Evolutionary conservation across 305 asterid species (phyloP), one percentile per base, ranked within the genome.

Genomic region (Solanum hybrid): DNA sequence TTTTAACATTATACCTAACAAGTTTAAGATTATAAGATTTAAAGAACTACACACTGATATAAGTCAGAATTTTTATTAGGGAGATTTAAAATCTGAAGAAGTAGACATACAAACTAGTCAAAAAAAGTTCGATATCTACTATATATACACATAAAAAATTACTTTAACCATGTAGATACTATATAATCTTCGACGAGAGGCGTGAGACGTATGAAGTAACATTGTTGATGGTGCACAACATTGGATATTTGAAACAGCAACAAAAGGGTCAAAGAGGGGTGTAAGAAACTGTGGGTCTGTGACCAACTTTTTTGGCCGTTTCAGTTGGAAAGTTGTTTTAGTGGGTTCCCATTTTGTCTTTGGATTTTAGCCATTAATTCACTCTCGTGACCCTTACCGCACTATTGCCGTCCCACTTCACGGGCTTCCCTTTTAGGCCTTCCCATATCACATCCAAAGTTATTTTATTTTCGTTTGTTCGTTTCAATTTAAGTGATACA

Each of bases 341-440:
- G 88, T 80, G 88, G 56, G 88, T 34, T 51, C 46, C 87, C 42
- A 84, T 84, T 38, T 51, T 51, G 75, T 17, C 31, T 51, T 75
- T 31, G 76, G 42, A 7, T 84, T 84, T 84, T 84, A 84, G 89
- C 11, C 56, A 73, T 88, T 51, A 88, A 22, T 76, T 78, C 86
- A 88, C 20, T 88, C 89, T 56, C 86, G 89, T 88, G 89, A 26
- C 37, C 79, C 16, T 78, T 88, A 37, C 51, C 75, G 36, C 89
- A 77, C 89, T 51, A 88, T 81, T 88, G 89, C 86, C 89, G 84
- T 27, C 89, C 89, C 89, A 87, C 72, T 73, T 88, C 89, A 88
- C 89, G 89, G 86, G 87, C 78, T 24, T 76, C 10, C 38, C 71
- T 31, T 87, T 87, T 73, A 27, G 89, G 14, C 66, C 5, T 35